Percentiles rank a stretch among this genome's conserved stretches.
These are phyloP conservation scores for Euphorbia lathyris DNA, from an alignment of 345 rosid genomes.

Conservation along the genomic window DNA sequence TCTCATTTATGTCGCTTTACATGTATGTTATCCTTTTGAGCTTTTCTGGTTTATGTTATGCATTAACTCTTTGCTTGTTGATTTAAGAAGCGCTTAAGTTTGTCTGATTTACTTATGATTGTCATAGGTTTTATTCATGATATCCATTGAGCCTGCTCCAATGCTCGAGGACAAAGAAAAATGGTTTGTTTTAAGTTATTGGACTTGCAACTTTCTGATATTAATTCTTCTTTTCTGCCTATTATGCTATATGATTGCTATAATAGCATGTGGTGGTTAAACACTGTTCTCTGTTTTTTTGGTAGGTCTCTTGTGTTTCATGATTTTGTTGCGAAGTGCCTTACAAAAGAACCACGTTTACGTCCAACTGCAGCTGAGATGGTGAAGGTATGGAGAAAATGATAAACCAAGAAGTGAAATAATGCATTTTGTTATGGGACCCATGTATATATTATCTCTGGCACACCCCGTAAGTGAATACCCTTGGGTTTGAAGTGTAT, in stretches of 20 bases:
- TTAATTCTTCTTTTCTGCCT: not conserved
- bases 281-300: constrained; percentile 11
- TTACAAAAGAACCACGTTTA: constrained; percentile 89
- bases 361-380: constrained; percentile 97
- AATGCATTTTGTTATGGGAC: constrained; percentile 3
- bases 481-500: too few relatives aligned
- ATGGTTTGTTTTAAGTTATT: constrained; percentile 56
- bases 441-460: too few relatives aligned
- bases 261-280: constrained; percentile 14
- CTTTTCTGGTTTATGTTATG: not conserved
- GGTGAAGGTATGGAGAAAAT: constrained; percentile 67
- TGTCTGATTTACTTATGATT: constrained; percentile 17
- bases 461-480: too few relatives aligned
- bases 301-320: constrained; percentile 95
- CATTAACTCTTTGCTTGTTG: not conserved
- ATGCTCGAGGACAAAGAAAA: constrained; percentile 99
- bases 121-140: constrained; percentile 92
- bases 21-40: not conserved
- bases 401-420: not conserved
- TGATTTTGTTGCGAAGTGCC: constrained; percentile 96
- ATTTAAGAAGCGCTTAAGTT: not conserved
- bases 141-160: constrained; percentile 96
- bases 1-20: not conserved
- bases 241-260: not conserved
- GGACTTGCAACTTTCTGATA: constrained; percentile 6